These are phyloP conservation scores for Pistacia vera DNA, from an alignment of 345 rosid genomes.

Conservation along the genomic window DNA sequence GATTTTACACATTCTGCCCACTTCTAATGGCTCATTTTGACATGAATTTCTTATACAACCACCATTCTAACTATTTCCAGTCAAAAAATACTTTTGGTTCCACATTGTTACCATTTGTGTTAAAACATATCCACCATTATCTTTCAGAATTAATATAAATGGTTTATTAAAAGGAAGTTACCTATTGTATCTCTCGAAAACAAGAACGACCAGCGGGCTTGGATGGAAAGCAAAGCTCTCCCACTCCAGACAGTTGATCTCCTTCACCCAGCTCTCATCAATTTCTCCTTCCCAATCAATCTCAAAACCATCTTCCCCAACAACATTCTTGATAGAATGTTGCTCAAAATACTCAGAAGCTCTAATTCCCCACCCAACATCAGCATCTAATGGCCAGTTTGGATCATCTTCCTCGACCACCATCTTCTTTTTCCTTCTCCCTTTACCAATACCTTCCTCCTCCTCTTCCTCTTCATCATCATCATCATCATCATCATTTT, in stretches of 20 bases:
- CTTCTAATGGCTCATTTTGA: background rate
- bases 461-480: slow-evolving; percentile 22
- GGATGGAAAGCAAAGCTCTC: slow-evolving; percentile 91
- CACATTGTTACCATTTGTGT: background rate
- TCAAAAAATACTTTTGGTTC: background rate
- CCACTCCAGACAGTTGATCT: slow-evolving; percentile 92
- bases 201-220: slow-evolving; percentile 76
- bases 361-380: slow-evolving; percentile 91
- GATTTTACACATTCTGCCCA: background rate
- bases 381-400: slow-evolving; percentile 93
- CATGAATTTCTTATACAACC: background rate
- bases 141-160: background rate
- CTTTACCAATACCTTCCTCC: slow-evolving; percentile 25
- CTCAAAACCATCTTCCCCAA: slow-evolving; percentile 76
- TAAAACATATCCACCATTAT: background rate
- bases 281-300: slow-evolving; percentile 95
- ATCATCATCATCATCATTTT: slow-evolving; percentile 25
- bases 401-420: slow-evolving; percentile 83
- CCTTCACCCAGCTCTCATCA: slow-evolving; percentile 81
- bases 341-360: slow-evolving; percentile 92
- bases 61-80: background rate
- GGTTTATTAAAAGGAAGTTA: slow-evolving; percentile 19
- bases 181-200: slow-evolving; percentile 80
- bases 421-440: slow-evolving; percentile 39
- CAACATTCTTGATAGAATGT: slow-evolving; percentile 76